A percentile compares a stretch with the other conserved stretches of the same genome.
These are phyloP conservation scores for Phylloporus sp. DNA, from an alignment of 768 basidiomycete species.

Conservation along the genomic window DNA sequence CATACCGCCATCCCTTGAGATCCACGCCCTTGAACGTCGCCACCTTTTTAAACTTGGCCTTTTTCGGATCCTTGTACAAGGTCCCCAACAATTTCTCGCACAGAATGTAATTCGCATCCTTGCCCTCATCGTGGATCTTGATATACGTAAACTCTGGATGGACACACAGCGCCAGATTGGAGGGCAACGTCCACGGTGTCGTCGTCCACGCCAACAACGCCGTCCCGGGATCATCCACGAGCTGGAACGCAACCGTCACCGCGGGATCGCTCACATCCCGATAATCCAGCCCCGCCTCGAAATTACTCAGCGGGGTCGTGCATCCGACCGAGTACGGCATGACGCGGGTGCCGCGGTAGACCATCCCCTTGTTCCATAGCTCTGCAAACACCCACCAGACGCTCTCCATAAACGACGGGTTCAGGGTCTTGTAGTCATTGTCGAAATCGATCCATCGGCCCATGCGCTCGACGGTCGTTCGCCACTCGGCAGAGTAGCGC, in stretches of 20 bases:
- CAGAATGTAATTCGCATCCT: slow-evolving; percentile 85
- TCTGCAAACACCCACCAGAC: slow-evolving; percentile 99
- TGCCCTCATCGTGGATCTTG: slow-evolving; percentile 92
- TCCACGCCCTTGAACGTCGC: slow-evolving; percentile 85
- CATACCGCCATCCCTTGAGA: slow-evolving; percentile 95
- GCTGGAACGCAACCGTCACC: slow-evolving; percentile 88
- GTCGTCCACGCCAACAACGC: slow-evolving; percentile 97
- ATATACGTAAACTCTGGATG: slow-evolving; percentile 95
- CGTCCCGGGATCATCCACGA: slow-evolving; percentile 90
- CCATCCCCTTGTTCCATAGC: slow-evolving; percentile 87
- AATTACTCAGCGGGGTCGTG: slow-evolving; percentile 95
- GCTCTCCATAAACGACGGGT: slow-evolving; percentile 91
- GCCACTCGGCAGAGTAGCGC: slow-evolving; percentile 95
- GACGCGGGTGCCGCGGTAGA: slow-evolving; percentile 90
- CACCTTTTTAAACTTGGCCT: slow-evolving; percentile 92
- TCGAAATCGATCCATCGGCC: slow-evolving; percentile 99
- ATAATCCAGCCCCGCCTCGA: slow-evolving; percentile 92
- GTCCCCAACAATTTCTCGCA: slow-evolving; percentile 83
- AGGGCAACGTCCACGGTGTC: slow-evolving; percentile 97
- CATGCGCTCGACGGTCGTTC: slow-evolving; percentile 92
- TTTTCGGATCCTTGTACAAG: slow-evolving; percentile 95
- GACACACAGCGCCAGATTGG: slow-evolving; percentile 92
- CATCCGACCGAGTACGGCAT: slow-evolving; percentile 99
- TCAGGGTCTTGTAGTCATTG: slow-evolving; percentile 98
- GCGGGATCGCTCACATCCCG: slow-evolving; percentile 93